Conservation (phyloP, 2,329 filamentous ascomycete genomes). For the Hypoxylon sp. region DNA sequence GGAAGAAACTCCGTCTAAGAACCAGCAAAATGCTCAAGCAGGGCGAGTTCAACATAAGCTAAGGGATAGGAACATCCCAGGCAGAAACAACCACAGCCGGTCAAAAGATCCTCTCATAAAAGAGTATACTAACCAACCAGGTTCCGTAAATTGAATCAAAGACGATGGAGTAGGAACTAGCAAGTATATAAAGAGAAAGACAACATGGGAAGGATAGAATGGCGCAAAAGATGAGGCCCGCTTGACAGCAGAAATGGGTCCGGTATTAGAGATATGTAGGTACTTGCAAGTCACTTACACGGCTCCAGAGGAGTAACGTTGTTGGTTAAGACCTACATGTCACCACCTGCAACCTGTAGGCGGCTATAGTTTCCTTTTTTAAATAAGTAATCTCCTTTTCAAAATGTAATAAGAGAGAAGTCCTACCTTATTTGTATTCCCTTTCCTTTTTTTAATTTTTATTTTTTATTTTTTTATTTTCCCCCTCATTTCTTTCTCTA, state of each 20-base stretch:
- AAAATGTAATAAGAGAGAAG: neutral
- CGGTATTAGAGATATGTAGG: conserved; percentile 7
- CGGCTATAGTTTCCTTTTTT: conserved; percentile 1
- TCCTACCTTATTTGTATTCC: neutral
- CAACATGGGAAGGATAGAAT: neutral
- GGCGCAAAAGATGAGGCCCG: neutral
- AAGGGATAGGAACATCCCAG: neutral
- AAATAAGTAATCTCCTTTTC: neutral
- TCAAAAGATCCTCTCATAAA: neutral
- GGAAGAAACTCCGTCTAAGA: neutral
- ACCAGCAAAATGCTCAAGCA: neutral
- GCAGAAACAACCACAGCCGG: neutral
- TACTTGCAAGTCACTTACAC: conserved; percentile 10
- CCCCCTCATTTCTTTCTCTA: neutral
- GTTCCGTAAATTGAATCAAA: conserved; percentile 1
- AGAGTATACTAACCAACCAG: neutral
- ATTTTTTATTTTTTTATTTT: too few species aligned
- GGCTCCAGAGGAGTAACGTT: too few species aligned
- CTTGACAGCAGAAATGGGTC: conserved; percentile 8
- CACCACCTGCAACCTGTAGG: neutral
- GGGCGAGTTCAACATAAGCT: neutral
- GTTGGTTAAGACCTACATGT: neutral
- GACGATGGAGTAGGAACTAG: neutral
- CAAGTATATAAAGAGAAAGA: neutral
- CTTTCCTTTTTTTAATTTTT: conserved; percentile 3